Conservation (phyloP, 2,329 filamentous ascomycete genomes). For the Clonostachys chloroleuca region DNA sequence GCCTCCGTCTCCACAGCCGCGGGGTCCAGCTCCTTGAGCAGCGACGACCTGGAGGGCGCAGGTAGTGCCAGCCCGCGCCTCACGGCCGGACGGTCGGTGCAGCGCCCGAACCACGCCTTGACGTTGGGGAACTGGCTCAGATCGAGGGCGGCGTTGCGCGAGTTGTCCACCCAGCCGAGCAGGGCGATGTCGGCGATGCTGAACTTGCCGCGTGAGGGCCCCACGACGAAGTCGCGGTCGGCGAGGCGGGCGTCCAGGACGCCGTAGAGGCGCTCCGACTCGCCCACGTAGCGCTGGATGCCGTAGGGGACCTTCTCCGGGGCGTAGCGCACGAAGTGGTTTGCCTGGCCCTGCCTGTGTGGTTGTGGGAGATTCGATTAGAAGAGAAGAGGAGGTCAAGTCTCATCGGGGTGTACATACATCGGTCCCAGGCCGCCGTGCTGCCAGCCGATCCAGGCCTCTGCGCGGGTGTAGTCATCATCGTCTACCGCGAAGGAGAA, state of each 20-base stretch:
- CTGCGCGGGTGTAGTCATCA: conserved; percentile 25
- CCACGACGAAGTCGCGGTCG: conserved; percentile 46
- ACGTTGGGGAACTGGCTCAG: conserved; percentile 62
- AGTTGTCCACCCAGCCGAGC: conserved; percentile 63
- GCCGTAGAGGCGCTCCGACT: conserved; percentile 70
- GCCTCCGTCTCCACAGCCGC: conserved; percentile 7
- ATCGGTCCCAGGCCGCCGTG: conserved; percentile 70
- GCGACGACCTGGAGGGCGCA: conserved; percentile 13
- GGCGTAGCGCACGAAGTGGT: conserved; percentile 67
- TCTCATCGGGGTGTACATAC: conserved; percentile 5
- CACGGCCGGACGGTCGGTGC: conserved; percentile 63
- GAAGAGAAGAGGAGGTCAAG: no score
- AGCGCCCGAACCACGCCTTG: conserved; percentile 67
- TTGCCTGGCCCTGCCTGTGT: conserved; percentile 60
- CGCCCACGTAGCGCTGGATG: conserved; percentile 70
- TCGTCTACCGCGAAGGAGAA: conserved; percentile 68
- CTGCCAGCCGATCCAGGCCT: conserved; percentile 62
- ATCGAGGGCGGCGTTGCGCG: conserved; percentile 30
- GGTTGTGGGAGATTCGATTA: no score
- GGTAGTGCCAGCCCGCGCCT: conserved; percentile 72
- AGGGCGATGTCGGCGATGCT: conserved; percentile 70
- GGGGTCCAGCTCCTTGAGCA: conserved; percentile 4
- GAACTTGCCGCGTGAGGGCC: conserved; percentile 42
- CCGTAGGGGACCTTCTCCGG: conserved; percentile 67
- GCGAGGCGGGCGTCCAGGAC: conserved; percentile 64